Conservation (phyloP, 2,329 filamentous ascomycete species). For the Fusarium neocosmosporiellum region DNA sequence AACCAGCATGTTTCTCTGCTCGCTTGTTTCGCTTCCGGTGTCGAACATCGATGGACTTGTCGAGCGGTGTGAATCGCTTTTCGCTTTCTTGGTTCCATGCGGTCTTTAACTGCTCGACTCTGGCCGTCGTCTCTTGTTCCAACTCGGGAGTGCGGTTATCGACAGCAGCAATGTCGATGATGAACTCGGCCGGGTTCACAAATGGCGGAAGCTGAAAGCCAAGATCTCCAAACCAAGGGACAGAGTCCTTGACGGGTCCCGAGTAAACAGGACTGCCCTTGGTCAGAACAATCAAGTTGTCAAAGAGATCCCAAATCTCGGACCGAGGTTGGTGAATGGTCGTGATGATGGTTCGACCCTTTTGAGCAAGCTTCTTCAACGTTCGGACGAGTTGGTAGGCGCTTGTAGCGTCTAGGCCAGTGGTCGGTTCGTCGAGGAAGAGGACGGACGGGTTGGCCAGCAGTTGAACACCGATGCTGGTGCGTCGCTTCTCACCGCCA, state of each 20-base stretch:
- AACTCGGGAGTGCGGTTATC: conserved; percentile 77
- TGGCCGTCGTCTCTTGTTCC: conserved; percentile 67
- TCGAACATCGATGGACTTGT: conserved; percentile 4
- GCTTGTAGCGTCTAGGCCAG: conserved; percentile 80
- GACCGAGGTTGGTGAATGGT: conserved; percentile 83
- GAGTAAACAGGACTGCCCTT: conserved; percentile 76
- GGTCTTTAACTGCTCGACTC: conserved; percentile 70
- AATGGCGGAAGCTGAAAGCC: conserved; percentile 75
- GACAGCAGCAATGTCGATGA: conserved; percentile 79
- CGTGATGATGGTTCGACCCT: conserved; percentile 77
- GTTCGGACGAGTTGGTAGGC: conserved; percentile 80
- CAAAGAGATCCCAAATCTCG: conserved; percentile 83
- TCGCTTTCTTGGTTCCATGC: conserved; percentile 65
- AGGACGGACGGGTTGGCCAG: conserved; percentile 82
- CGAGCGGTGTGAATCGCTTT: conserved; percentile 39
- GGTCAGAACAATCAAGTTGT: conserved; percentile 76
- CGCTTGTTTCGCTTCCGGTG: conserved; percentile 32
- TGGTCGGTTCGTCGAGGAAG: conserved; percentile 84
- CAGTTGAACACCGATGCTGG: conserved; percentile 82
- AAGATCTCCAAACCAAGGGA: conserved; percentile 71
- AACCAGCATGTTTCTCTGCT: conserved; percentile 61
- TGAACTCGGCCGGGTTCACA: conserved; percentile 81
- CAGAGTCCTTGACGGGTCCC: conserved; percentile 66
- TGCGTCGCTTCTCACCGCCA: conserved; percentile 81
- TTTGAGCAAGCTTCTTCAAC: conserved; percentile 73